These are phyloP conservation scores for Penicillium sp. DNA, from an alignment of 2,329 filamentous ascomycete species.

Conservation along the genomic window DNA sequence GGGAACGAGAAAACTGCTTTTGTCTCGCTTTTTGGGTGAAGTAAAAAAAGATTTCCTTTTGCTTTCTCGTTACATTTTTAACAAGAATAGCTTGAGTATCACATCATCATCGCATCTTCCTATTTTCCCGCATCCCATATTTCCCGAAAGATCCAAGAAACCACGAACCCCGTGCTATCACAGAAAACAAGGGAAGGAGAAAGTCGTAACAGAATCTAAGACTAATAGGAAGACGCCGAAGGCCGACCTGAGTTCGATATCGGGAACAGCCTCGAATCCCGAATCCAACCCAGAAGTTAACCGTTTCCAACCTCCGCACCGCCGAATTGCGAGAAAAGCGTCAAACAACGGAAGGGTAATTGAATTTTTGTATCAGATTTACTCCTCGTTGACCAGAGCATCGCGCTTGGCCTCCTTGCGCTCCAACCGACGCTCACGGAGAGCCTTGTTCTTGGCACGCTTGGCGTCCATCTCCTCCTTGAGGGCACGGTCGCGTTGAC, in stretches of 20 bases:
- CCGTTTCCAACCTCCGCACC: constrained; percentile 39
- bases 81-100: constrained; percentile 33
- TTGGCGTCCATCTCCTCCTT: constrained; percentile 99
- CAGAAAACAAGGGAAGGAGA: constrained; percentile 14
- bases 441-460: constrained; percentile 99
- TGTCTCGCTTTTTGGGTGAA: constrained; percentile 20
- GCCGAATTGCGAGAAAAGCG: constrained; percentile 31
- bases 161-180: constrained; percentile 20
- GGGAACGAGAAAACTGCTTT: neutral
- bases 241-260: constrained; percentile 31
- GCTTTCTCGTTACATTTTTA: constrained; percentile 28
- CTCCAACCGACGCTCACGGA: constrained; percentile 96
- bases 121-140: constrained; percentile 21
- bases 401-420: constrained; percentile 87
- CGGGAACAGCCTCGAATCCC: constrained; percentile 32
- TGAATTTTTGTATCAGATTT: constrained; percentile 31
- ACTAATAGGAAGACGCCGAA: constrained; percentile 26
- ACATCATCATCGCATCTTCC: constrained; percentile 32
- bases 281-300: constrained; percentile 31
- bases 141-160: constrained; percentile 19
- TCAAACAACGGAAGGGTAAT: constrained; percentile 31
- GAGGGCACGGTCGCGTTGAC: constrained; percentile 89
- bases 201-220: constrained; percentile 20
- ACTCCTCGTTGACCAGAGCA: constrained; percentile 71
- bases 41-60: constrained; percentile 29